Base-by-base conservation (phyloP, 371 early-diverging fungal genomes). In the Actinomortierella ambigua region DNA sequence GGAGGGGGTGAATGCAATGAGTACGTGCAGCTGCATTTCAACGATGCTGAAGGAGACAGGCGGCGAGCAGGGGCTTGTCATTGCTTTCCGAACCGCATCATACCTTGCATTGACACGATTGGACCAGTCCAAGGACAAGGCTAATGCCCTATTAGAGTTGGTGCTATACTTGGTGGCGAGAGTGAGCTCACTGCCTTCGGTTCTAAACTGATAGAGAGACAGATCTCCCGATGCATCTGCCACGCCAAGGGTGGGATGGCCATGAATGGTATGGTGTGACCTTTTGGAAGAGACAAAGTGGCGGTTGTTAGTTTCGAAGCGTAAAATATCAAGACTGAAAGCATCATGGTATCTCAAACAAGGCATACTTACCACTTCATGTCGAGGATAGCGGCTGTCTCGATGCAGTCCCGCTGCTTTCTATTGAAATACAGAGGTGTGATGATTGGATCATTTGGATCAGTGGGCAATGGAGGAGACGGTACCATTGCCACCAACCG, bases 41-140 rank as follows among this genome's bases (percentile, higher is more conserved):
- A n/a, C n/a, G n/a, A n/a, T n/a, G n/a, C n/a, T n/a, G n/a, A n/a
- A n/a, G n/a, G n/a, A n/a, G n/a, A n/a, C n/a, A n/a, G n/a, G n/a
- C n/a, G n/a, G n/a, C n/a, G n/a, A n/a, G n/a, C n/a, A 41, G 17
- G 17, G 42, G 42, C 42, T 41, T 11, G 17, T 41, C 47, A 17
- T 8, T 49, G 26, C 5, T 47, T 44, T 13, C 18, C 39, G 8
- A 47, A 46, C 47, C 7, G 27, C 3, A 50, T 17, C 29, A 9
- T 63, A 81, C 81, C 50, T 59, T 14, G 57, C 26, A 34, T 53
- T 28, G 15, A 86, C 65, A 7, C 91, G 89, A 42, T 87, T 89
- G 0, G 93, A 86, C 95, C 96, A 96, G 64, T 97, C 97, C n/a
- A 96, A 61, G 0, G 97, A 95, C 20, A 95, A 82, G 50, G 90